These are phyloP conservation scores for Glycine tomentella DNA, from an alignment of 306 rosid genomes.

Conservation along the genomic window DNA sequence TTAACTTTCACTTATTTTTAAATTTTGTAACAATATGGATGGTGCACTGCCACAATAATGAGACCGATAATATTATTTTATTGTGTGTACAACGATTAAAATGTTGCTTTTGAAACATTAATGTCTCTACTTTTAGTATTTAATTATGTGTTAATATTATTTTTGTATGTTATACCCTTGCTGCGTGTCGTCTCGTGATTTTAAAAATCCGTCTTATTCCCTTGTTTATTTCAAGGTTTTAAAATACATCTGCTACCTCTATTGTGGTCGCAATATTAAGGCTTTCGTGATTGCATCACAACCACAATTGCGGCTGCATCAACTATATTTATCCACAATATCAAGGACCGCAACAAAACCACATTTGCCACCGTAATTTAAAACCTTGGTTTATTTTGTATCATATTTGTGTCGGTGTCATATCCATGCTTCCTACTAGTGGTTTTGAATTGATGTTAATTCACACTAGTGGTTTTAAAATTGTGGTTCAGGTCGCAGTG, in stretches of 20 bases:
- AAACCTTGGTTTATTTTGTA: not conserved
- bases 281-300: not conserved
- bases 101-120: conserved; percentile 13
- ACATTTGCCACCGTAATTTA: not conserved
- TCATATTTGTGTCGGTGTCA: not conserved
- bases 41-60: not conserved
- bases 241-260: not conserved
- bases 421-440: conserved; percentile 22
- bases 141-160: conserved; percentile 8
- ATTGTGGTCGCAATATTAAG: not conserved
- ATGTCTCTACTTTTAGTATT: not conserved
- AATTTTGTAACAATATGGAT: not conserved
- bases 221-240: not conserved
- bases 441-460: too few species aligned
- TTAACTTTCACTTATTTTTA: not conserved
- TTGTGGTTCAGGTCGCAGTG: not conserved
- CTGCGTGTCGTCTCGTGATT: not conserved
- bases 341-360: not conserved
- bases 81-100: not conserved
- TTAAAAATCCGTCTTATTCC: not conserved
- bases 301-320: not conserved
- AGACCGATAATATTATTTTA: not conserved
- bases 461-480: not conserved
- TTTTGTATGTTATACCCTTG: conserved; percentile 13
- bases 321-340: not conserved